Evolutionary conservation across 2,329 filamentous ascomycete genomes (phyloP), one percentile per base, ranked within the genome.

Genomic region (Pezicula rhizophila): DNA sequence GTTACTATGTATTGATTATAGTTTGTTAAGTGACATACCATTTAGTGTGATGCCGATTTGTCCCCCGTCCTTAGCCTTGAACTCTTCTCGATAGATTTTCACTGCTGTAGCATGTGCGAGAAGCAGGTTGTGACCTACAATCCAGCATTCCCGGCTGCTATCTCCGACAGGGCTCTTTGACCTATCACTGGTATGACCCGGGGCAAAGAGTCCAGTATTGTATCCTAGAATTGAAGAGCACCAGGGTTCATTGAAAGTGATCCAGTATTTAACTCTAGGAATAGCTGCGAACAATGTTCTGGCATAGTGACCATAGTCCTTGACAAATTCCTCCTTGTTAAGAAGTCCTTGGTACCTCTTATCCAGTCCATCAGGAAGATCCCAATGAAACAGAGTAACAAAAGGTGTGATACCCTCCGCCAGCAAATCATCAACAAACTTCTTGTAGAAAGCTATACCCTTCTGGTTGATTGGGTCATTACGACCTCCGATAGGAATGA

Each of bases 231-330:
- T 84, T 46, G 85, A 81, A 55, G 82, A 87, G 70, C 88, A 95
- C 82, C 87, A 93, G 3, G 89, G 89, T 72, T 95, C 89, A 66
- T 93, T 93, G 71, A 92, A 89, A 23, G 88, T 93, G 66, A 91
- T 88, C 89, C 89, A 95, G 69, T 88, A 77, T 73, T 89, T 89
- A 61, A 90, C 88, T 67, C 84, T 85, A 47, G 82, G 78, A 43
- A 95, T 75, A 1, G 82, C 79, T 64, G 84, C 76, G 71, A 90
- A 95, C 60, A 89, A 74, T 42, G 89, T 74, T 53, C 84, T 82
- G 8, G 89, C 85, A 64, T 91, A 95, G 68, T 85, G 72, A 58
- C 85, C 84, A 64, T 82, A 95, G 70, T 95, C 89, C 50, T 84
- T 78, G 2, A 87, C 82, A 67, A 93, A 95, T 70, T 95, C 89